Evolutionary conservation across 192 early-diverging fungal genomes (phyloP).

Genomic region (Spizellomyces sp.): DNA sequence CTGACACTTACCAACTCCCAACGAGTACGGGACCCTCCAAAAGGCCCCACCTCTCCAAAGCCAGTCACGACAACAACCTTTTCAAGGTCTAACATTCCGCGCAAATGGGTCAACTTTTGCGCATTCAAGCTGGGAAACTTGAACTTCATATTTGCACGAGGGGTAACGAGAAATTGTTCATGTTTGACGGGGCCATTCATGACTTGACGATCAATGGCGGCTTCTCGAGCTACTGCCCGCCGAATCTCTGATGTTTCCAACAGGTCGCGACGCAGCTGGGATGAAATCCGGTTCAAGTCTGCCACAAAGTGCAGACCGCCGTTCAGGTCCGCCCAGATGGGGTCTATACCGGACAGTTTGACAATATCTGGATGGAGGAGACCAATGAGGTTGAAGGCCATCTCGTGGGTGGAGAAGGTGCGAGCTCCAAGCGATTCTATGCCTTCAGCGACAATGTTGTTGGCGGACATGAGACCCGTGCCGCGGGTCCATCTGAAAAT

Average conservation of each 20-base stretch:
- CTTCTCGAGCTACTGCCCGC: constrained; percentile 79
- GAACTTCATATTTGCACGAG: constrained; percentile 86
- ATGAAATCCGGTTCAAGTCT: constrained; percentile 79
- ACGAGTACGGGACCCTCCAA: constrained; percentile 86
- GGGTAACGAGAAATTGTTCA: constrained; percentile 64
- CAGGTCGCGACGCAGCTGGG: constrained; percentile 73
- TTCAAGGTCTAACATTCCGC: constrained; percentile 84
- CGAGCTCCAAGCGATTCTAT: constrained; percentile 85
- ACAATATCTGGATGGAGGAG: constrained; percentile 81
- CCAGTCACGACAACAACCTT: constrained; percentile 91
- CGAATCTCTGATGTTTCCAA: constrained; percentile 85
- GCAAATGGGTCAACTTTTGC: constrained; percentile 67
- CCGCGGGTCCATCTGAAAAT: constrained; percentile 81
- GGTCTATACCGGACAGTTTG: constrained; percentile 70
- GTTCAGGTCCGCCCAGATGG: constrained; percentile 88
- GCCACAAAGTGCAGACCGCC: constrained; percentile 88
- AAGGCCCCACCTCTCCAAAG: constrained; percentile 92
- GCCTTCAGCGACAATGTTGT: constrained; percentile 87
- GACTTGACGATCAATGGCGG: constrained; percentile 76
- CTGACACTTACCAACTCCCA: constrained; percentile 75
- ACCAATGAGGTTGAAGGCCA: constrained; percentile 92
- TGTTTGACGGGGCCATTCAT: constrained; percentile 66
- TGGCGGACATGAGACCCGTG: constrained; percentile 90
- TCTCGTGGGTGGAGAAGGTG: constrained; percentile 89
- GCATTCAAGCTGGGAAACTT: constrained; percentile 72